A percentile compares a stretch with the other conserved stretches of the same genome.
These are phyloP conservation scores for Rhodotorula mucilaginosa DNA, from an alignment of 1,284 basidiomycete genomes.

Conservation along the genomic window DNA sequence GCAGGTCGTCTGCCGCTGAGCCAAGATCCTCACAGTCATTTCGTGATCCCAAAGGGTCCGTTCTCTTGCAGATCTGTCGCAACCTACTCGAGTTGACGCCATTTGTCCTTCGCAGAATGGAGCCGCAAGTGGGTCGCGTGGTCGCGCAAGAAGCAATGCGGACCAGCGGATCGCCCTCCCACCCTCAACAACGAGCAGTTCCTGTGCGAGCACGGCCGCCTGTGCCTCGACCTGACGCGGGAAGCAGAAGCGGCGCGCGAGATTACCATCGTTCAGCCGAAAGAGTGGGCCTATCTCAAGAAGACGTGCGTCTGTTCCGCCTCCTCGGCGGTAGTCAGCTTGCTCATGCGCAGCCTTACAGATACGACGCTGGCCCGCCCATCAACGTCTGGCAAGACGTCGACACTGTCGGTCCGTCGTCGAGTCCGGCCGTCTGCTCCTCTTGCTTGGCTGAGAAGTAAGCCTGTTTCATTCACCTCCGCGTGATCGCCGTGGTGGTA, in stretches of 20 bases:
- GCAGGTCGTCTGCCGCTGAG: constrained; percentile 11
- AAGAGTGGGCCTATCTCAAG: constrained; percentile 63
- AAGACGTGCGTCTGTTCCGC: constrained; percentile 53
- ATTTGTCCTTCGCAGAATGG: constrained; percentile 23
- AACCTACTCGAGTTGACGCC: neutral
- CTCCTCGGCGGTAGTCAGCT: neutral
- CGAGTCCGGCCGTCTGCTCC: constrained; percentile 10
- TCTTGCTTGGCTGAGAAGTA: constrained; percentile 27
- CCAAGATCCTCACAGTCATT: constrained; percentile 1
- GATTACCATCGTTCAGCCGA: constrained; percentile 58
- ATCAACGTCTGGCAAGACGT: constrained; percentile 24
- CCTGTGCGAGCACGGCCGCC: constrained; percentile 63
- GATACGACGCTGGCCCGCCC: constrained; percentile 29
- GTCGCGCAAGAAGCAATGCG: constrained; percentile 9
- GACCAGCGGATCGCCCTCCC: constrained; percentile 57
- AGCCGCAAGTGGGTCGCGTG: constrained; percentile 20
- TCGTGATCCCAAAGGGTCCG: constrained; percentile 30
- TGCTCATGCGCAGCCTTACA: neutral
- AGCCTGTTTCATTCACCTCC: neutral
- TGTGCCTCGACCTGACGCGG: constrained; percentile 66
- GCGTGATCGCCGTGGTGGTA: no score
- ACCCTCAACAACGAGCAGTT: constrained; percentile 61
- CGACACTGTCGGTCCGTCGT: neutral
- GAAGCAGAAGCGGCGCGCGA: constrained; percentile 58
- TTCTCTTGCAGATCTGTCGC: no score